phyloP scores from a whole-genome alignment of 148 eudicot species.

The Talinum fruticosum region DNA sequence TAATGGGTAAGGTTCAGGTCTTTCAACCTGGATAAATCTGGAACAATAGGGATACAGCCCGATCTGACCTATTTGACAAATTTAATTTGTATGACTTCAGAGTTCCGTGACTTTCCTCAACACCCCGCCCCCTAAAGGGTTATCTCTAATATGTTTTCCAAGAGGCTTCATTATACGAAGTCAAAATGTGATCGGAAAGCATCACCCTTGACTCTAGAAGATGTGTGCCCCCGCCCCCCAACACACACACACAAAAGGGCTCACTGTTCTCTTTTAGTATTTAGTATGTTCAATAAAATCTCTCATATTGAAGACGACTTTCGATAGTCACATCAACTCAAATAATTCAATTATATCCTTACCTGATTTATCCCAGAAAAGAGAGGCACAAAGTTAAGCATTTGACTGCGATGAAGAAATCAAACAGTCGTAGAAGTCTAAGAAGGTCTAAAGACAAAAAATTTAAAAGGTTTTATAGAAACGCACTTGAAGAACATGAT shows the following conservation, averaged over 20 bases:
- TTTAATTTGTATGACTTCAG: neutral
- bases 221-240: too few species aligned
- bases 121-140: neutral
- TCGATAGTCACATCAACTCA: neutral
- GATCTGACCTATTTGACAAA: neutral
- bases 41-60: neutral
- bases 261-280: neutral
- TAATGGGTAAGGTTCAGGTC: neutral
- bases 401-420: neutral
- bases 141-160: neutral
- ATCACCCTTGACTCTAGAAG: neutral
- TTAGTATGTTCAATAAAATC: too few species aligned
- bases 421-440: constrained; percentile 4
- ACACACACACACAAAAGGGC: too few species aligned
- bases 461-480: neutral
- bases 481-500: constrained; percentile 85
- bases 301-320: too few species aligned
- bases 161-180: neutral
- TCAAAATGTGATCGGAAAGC: neutral
- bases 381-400: constrained; percentile 8
- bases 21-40: neutral
- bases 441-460: neutral
- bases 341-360: neutral
- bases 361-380: neutral
- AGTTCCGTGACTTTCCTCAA: neutral